Base-by-base conservation (phyloP, 2,329 filamentous ascomycete genomes). In the Stachybotrys chartarum region DNA sequence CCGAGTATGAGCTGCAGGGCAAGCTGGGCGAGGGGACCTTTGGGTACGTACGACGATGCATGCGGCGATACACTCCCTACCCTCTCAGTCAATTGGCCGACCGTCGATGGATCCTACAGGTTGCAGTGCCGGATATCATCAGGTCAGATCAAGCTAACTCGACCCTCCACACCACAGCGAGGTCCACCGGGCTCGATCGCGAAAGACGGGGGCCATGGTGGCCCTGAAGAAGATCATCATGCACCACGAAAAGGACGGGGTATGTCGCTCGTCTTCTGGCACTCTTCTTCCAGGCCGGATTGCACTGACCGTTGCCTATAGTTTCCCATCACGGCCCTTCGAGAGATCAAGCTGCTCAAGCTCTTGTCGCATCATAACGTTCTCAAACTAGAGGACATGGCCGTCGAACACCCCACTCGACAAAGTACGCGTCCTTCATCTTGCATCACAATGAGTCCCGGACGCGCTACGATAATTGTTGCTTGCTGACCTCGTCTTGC, bases 191-290 rank as follows among this genome's bases (percentile, higher is more conserved):
- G 94, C 91, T 58, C 83, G 83, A 58, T 91, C 88, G 31, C 86
- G 84, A 65, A 88, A 82, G 65, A 89, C 85, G 1, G 87, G 89
- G 54, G 80, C 83, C 30, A 72, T 93, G 50, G 88, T 96, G 58
- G 94, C 94, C 5, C 73, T 99, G 66, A 99, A 99, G 78, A 97
- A 97, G 80, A 99, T 99, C 62, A 84, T 99, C 61, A 97, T 97
- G 90, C 94, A 97, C 71, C 96, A 97, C 71, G 94, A 99, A 76
- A 97, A 97, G 71, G 94, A 99, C 72, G 94, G 94, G 52, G 86
- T 90, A 73, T 64, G 85, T 74, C 31, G 53, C 31, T 50, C 30
- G 47, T 48, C 31, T 24, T 31, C 16, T 30, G 50, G 32, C 42
- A 47, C 24, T 8, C 3, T 7, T 5, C 45, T 47, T 10, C 45